Percentiles rank a stretch among this genome's conserved stretches.
Evolutionary conservation across 2,329 filamentous ascomycete genomes (phyloP).

Genomic region (Trichoderma sp.): DNA sequence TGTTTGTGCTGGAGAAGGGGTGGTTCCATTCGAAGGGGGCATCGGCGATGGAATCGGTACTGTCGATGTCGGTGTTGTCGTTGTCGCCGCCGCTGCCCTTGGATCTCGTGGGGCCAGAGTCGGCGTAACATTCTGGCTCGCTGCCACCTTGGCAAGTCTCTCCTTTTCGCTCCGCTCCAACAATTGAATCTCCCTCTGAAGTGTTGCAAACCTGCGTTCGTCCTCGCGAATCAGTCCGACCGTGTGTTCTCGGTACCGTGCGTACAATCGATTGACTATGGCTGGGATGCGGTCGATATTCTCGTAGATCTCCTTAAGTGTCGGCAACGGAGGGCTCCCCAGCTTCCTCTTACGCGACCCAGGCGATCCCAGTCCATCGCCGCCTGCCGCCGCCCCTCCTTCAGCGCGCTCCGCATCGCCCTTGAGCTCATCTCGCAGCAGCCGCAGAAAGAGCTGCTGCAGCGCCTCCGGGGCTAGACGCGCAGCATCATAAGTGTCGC

Average conservation of each 20-base stretch:
- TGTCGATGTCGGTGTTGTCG: constrained; percentile 22
- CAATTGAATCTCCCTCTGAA: constrained; percentile 66
- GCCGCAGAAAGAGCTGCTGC: constrained; percentile 71
- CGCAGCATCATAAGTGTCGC: constrained; percentile 67
- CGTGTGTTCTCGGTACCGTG: constrained; percentile 67
- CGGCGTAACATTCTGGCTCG: constrained; percentile 36
- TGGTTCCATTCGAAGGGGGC: constrained; percentile 24
- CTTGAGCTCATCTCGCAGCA: constrained; percentile 72
- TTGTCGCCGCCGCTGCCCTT: constrained; percentile 27
- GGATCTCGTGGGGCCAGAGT: constrained; percentile 34
- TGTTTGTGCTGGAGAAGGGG: constrained; percentile 26
- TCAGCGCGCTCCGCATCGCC: constrained; percentile 44
- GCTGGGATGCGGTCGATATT: constrained; percentile 67
- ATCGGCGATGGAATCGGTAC: constrained; percentile 20
- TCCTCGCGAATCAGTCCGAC: constrained; percentile 71
- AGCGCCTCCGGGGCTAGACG: constrained; percentile 76
- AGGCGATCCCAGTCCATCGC: constrained; percentile 49
- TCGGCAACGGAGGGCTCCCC: constrained; percentile 60
- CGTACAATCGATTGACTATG: constrained; percentile 72
- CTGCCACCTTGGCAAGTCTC: constrained; percentile 35
- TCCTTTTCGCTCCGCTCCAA: constrained; percentile 55
- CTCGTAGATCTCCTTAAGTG: constrained; percentile 63
- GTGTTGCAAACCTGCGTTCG: constrained; percentile 62
- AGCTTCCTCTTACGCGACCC: constrained; percentile 74
- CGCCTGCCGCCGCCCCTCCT: constrained; percentile 23